Conservation (phyloP, 208 protist species). For the Angomonas desouzai region DNA sequence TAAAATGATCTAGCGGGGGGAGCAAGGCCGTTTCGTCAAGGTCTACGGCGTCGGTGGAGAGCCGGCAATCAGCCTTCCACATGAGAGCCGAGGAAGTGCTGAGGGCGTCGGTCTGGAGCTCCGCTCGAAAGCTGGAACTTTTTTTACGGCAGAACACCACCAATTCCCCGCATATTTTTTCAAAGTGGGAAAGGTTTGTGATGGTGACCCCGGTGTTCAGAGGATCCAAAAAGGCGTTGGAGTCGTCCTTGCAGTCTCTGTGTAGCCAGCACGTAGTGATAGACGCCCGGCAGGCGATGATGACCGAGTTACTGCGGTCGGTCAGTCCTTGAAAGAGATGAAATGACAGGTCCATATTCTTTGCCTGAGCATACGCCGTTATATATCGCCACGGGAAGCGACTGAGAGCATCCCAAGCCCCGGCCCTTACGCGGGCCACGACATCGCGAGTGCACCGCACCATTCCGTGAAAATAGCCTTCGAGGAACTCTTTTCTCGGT, state of each 20-base stretch:
- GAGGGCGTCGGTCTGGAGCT: neutral
- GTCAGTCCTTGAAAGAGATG: conserved; percentile 55
- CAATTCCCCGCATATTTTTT: conserved; percentile 56
- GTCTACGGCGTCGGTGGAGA: conserved; percentile 54
- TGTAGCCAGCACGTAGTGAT: conserved; percentile 84
- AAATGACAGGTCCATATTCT: conserved; percentile 44
- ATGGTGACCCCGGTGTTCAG: conserved; percentile 44
- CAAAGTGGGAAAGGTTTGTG: conserved; percentile 43
- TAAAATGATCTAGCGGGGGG: conserved; percentile 71
- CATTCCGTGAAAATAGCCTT: conserved; percentile 88
- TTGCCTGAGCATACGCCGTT: conserved; percentile 63
- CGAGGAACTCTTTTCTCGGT: conserved; percentile 78
- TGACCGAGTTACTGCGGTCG: conserved; percentile 63
- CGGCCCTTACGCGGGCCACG: conserved; percentile 71
- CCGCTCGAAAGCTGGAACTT: conserved; percentile 41
- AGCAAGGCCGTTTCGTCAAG: conserved; percentile 56
- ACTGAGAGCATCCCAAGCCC: conserved; percentile 82
- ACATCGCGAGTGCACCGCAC: conserved; percentile 68
- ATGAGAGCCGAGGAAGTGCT: conserved; percentile 54
- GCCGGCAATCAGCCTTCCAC: conserved; percentile 67
- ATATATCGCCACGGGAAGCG: conserved; percentile 85
- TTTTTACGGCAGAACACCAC: conserved; percentile 51
- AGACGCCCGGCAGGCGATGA: conserved; percentile 69
- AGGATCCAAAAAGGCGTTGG: conserved; percentile 54
- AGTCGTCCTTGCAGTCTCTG: conserved; percentile 70